Evolutionary conservation across 768 basidiomycete genomes (phyloP), one percentile per base, ranked within the genome.

Genomic region (Termitomyces sp.): DNA sequence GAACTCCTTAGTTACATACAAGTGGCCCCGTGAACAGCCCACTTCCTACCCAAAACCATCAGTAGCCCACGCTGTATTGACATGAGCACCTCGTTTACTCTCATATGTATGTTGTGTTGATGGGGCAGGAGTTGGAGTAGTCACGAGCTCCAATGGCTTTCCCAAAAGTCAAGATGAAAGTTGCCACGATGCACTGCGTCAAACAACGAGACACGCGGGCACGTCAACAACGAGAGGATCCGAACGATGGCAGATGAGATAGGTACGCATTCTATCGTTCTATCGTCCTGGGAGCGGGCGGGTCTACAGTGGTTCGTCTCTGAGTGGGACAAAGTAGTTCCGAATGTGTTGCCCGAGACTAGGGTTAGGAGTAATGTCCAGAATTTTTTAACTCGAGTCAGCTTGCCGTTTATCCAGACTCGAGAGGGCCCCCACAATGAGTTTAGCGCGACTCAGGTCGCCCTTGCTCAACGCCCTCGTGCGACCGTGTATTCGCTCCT

Each of bases 371-470:
- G 52, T 53, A 49, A n/a, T 38, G 38, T 58, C 20, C 46, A 40
- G 44, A 54, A 22, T 47, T 52, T 57, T 49, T 47, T 20, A 22
- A 36, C 35, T 51, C 60, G 60, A 62, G 63, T 64, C 61, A 62
- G 46, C 40, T 61, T 55, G 46, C 41, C 57, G 48, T 54, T 60
- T 51, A 56, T 52, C 35, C n/a, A 47, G 48, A 55, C 30, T 30
- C 30, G 6, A 30, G 30, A 58, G 59, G 63, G 58, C 53, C 58
- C 56, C 57, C 62, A 64, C 66, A 49, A 77, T 79, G 76, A 72
- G 71, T 67, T 70, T 79, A 51, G 63, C 72, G 59, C 74, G 79
- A 65, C 76, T 80, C 67, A 70, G 71, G 69, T 69, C 72, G 54
- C 63, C 71, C 55, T 72, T 75, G 70, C 55, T 70, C 55, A 67